Evolutionary conservation across 108 stramenopile genomes (phyloP).

Genomic region (Skeletonema grethae): DNA sequence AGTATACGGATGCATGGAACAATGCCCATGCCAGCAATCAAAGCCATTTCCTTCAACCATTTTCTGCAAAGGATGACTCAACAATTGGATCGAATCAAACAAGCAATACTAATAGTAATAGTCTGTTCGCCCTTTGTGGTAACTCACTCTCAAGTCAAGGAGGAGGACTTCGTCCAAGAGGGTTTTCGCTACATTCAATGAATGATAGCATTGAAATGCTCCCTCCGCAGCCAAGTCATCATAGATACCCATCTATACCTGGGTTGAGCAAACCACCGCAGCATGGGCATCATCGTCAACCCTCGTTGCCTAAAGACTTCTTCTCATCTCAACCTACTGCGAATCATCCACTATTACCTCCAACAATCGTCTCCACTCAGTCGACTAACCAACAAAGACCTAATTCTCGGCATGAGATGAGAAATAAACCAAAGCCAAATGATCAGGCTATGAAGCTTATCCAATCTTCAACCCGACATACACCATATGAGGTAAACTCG

Average conservation of each 20-base stretch:
- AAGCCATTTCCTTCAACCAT: slow-evolving; percentile 22
- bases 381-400: slow-evolving; percentile 13
- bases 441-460: neutral
- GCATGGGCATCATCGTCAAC: slow-evolving; percentile 16
- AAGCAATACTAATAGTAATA: slow-evolving; percentile 41
- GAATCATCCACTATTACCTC: slow-evolving; percentile 8
- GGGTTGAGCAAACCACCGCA: neutral
- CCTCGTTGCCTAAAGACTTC: slow-evolving; percentile 9
- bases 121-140: slow-evolving; percentile 3
- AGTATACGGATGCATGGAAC: slow-evolving; percentile 44
- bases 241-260: slow-evolving; percentile 9
- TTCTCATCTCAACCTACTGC: slow-evolving; percentile 4
- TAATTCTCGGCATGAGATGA: neutral
- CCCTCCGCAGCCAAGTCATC: slow-evolving; percentile 6
- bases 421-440: neutral
- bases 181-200: slow-evolving; percentile 18
- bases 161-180: slow-evolving; percentile 22
- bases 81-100: slow-evolving; percentile 39
- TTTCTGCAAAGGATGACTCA: slow-evolving; percentile 14
- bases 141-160: neutral
- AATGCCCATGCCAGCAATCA: slow-evolving; percentile 27
- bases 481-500: slow-evolving; percentile 32
- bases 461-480: slow-evolving; percentile 12
- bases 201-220: slow-evolving; percentile 4
- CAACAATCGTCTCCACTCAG: slow-evolving; percentile 15